Conservation (phyloP, 768 basidiomycete genomes). For the Suillus decipiens region DNA sequence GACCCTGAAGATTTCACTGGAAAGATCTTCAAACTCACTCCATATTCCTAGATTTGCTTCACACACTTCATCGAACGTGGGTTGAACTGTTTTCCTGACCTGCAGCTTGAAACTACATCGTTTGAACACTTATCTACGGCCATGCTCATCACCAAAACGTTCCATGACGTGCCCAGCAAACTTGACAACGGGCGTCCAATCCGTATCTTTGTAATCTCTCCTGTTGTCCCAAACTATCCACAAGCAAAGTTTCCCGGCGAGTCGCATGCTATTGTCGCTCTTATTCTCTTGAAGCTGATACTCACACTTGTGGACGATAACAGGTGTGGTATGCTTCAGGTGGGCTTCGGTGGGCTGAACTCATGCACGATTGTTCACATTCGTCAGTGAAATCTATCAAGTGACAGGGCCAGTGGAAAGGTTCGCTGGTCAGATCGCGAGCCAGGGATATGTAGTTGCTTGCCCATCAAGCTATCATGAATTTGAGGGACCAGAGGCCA, state of each 20-base stretch:
- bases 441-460: constrained; percentile 82
- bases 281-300: background rate
- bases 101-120: too few species aligned
- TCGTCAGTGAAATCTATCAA: constrained; percentile 88
- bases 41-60: background rate
- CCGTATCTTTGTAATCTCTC: constrained; percentile 82
- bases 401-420: constrained; percentile 97
- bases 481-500: constrained; percentile 84
- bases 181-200: constrained; percentile 67
- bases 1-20: background rate
- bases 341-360: constrained; percentile 22
- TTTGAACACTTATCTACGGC: constrained; percentile 10
- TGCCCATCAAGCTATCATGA: constrained; percentile 91
- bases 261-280: constrained; percentile 5
- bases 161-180: constrained; percentile 74
- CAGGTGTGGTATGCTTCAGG: constrained; percentile 86
- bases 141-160: constrained; percentile 85
- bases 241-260: constrained; percentile 88
- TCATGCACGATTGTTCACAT: constrained; percentile 1
- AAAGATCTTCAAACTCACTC: background rate
- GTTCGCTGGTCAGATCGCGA: constrained; percentile 85
- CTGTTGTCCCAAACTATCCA: constrained; percentile 78
- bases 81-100: background rate
- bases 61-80: constrained; percentile 1
- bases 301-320: background rate